Percentiles rank a stretch among this genome's conserved stretches.
Evolutionary conservation across 2,329 filamentous ascomycete species (phyloP).

Genomic region (Fusarium sp.): DNA sequence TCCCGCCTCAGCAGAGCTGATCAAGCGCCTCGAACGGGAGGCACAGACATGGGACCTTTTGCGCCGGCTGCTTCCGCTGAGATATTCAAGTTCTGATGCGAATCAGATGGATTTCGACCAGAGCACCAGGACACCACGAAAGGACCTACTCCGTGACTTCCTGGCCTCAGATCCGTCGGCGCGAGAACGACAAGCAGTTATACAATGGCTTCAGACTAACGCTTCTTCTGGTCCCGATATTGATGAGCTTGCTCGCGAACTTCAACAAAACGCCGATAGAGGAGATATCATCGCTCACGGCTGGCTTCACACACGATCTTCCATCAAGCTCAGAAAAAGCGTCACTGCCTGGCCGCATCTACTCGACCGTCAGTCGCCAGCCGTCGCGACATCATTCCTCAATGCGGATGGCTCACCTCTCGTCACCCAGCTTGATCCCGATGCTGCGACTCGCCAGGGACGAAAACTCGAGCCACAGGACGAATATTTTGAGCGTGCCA

Average conservation of each 20-base stretch:
- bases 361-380: constrained; percentile 68
- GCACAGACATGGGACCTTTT: constrained; percentile 91
- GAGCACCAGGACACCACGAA: constrained; percentile 35
- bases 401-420: constrained; percentile 69
- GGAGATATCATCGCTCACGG: constrained; percentile 85
- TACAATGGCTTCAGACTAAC: constrained; percentile 86
- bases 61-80: constrained; percentile 73
- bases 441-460: constrained; percentile 81
- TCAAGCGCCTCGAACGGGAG: constrained; percentile 75
- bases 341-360: constrained; percentile 71
- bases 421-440: constrained; percentile 89
- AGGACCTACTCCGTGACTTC: constrained; percentile 71
- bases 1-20: constrained; percentile 41
- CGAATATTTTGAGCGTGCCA: constrained; percentile 84
- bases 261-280: constrained; percentile 77
- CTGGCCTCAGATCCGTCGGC: constrained; percentile 75
- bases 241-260: constrained; percentile 75
- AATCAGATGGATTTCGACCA: constrained; percentile 44
- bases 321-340: constrained; percentile 89
- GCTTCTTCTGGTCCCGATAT: constrained; percentile 75
- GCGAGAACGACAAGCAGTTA: constrained; percentile 77
- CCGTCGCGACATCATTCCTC: constrained; percentile 62
- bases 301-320: constrained; percentile 89
- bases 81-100: constrained; percentile 58
- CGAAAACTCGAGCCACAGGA: constrained; percentile 81